A percentile compares a stretch with the other conserved stretches of the same genome.
Evolutionary conservation across 2,329 filamentous ascomycete species (phyloP).

Genomic region (Arthrobotrys musiformis): DNA sequence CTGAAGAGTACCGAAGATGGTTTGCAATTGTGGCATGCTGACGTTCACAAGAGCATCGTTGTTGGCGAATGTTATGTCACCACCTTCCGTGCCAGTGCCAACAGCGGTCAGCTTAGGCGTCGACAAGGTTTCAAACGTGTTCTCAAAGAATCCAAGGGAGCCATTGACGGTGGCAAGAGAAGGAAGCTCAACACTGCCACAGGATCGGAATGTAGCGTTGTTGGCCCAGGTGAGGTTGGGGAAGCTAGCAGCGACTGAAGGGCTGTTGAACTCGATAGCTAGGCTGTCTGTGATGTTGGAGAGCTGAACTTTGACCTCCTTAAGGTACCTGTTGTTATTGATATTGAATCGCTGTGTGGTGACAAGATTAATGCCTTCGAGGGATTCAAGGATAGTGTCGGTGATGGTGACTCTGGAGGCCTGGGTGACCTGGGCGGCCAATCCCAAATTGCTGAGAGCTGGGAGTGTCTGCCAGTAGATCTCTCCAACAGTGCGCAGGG

Average conservation of each 20-base stretch:
- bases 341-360: slow-evolving; percentile 79
- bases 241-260: slow-evolving; percentile 75
- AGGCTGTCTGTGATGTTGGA: slow-evolving; percentile 77
- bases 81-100: slow-evolving; percentile 63
- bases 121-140: slow-evolving; percentile 72
- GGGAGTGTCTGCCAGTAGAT: slow-evolving; percentile 80
- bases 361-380: slow-evolving; percentile 83
- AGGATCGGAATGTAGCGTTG: slow-evolving; percentile 85
- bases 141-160: slow-evolving; percentile 85
- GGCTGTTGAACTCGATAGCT: slow-evolving; percentile 82
- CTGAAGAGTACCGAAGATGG: slow-evolving; percentile 80
- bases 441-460: slow-evolving; percentile 70
- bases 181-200: slow-evolving; percentile 77
- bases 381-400: slow-evolving; percentile 83
- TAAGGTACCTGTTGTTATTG: slow-evolving; percentile 88
- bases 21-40: slow-evolving; percentile 75
- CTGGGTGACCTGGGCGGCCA: slow-evolving; percentile 73
- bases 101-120: slow-evolving; percentile 78
- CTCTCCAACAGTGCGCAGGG: slow-evolving; percentile 72
- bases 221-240: slow-evolving; percentile 80
- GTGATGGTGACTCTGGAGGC: slow-evolving; percentile 77
- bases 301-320: slow-evolving; percentile 79
- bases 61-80: slow-evolving; percentile 72
- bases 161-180: slow-evolving; percentile 78
- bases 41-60: slow-evolving; percentile 76